Percentiles rank a stretch among this genome's conserved stretches.
These are phyloP conservation scores for Chlorokybus atmophyticus DNA, from an alignment of 139 green algal genomes.

Conservation along the genomic window DNA sequence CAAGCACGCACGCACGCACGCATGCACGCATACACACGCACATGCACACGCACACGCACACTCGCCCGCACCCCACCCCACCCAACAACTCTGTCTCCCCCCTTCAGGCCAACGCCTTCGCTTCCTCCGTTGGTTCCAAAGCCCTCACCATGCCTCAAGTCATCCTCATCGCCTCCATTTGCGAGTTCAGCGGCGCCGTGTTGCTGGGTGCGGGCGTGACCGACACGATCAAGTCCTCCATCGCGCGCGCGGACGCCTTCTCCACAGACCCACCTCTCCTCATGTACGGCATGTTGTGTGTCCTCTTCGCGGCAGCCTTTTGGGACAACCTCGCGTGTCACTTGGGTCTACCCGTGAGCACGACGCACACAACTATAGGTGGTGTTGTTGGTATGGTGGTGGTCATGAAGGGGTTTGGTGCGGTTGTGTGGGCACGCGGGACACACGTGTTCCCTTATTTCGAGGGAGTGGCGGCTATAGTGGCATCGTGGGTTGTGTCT, in stretches of 20 bases:
- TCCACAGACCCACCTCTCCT: too few relatives aligned
- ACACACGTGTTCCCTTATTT: too few relatives aligned
- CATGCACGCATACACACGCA: too few relatives aligned
- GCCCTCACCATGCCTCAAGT: constrained; percentile 23
- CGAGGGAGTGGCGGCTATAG: too few relatives aligned
- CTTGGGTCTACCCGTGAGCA: constrained; percentile 45
- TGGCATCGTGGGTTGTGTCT: constrained; percentile 38
- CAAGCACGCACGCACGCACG: too few relatives aligned
- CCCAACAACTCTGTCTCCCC: too few relatives aligned
- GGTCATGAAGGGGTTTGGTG: constrained; percentile 9
- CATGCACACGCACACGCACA: too few relatives aligned
- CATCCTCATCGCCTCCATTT: constrained; percentile 23
- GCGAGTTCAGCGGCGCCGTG: constrained; percentile 30
- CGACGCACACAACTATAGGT: constrained; percentile 38
- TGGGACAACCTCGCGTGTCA: constrained; percentile 27
- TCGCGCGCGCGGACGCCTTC: background rate
- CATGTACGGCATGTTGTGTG: constrained; percentile 8
- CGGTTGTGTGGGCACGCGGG: constrained; percentile 31
- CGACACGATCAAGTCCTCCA: constrained; percentile 24
- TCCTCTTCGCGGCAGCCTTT: constrained; percentile 11
- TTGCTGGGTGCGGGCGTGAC: constrained; percentile 22
- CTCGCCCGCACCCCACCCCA: too few relatives aligned
- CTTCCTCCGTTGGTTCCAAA: constrained; percentile 29
- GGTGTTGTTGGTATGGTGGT: constrained; percentile 20
- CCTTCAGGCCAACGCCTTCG: constrained; percentile 18